Percentiles rank a stretch among this genome's conserved stretches.
phyloP scores from a whole-genome alignment of 2,329 filamentous ascomycete species.

The Colletotrichum melonis region DNA sequence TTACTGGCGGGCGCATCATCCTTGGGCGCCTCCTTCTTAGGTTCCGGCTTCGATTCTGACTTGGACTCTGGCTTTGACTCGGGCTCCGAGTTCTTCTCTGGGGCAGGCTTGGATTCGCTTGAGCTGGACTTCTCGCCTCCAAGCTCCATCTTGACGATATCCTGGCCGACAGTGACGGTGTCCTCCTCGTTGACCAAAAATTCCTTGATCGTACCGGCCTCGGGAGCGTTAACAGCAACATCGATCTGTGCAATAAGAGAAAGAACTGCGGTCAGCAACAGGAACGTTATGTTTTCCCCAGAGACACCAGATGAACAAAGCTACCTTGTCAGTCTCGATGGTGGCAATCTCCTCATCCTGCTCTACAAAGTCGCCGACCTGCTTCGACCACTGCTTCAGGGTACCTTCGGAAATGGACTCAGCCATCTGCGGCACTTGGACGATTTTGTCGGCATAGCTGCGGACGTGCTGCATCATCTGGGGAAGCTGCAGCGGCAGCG shows the following conservation, averaged over 20 bases:
- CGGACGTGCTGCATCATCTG: slow-evolving; percentile 67
- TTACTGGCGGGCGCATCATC: slow-evolving; percentile 42
- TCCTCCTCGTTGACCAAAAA: slow-evolving; percentile 93
- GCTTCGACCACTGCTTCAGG: slow-evolving; percentile 92
- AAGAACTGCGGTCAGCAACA: slow-evolving; percentile 1
- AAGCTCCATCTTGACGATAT: slow-evolving; percentile 86
- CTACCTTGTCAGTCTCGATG: slow-evolving; percentile 98
- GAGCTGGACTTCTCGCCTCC: slow-evolving; percentile 57
- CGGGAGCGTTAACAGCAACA: slow-evolving; percentile 93
- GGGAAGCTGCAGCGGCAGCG: slow-evolving; percentile 54
- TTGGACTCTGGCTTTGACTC: slow-evolving; percentile 39
- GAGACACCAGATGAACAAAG: not conserved
- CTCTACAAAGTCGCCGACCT: slow-evolving; percentile 93
- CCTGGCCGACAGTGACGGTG: slow-evolving; percentile 93
- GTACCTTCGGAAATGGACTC: slow-evolving; percentile 99
- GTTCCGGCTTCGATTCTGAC: slow-evolving; percentile 55
- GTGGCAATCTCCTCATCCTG: slow-evolving; percentile 98
- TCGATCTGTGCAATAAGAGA: slow-evolving; percentile 77
- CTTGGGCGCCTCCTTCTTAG: slow-evolving; percentile 52
- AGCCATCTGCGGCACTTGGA: slow-evolving; percentile 98
- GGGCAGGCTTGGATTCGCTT: slow-evolving; percentile 10
- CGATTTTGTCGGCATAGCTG: slow-evolving; percentile 80
- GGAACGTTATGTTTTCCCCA: slow-evolving; percentile 5
- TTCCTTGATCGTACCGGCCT: slow-evolving; percentile 91
- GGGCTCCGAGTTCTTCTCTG: slow-evolving; percentile 30